Conservation (phyloP, 805 yeast genomes). For the Candida xiaguanensis region DNA sequence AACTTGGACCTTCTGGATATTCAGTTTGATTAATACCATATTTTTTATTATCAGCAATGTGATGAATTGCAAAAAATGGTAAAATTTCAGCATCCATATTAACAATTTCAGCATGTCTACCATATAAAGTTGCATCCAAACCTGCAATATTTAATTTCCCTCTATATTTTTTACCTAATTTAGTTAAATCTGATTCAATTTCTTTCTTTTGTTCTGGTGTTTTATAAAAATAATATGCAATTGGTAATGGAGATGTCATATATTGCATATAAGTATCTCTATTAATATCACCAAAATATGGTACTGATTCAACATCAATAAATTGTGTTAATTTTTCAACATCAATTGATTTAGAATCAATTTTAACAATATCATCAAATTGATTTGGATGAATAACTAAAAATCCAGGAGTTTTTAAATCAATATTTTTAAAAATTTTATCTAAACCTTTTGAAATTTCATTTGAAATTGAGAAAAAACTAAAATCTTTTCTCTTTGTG, state of each 20-base stretch:
- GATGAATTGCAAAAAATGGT: constrained; percentile 89
- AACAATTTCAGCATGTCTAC: constrained; percentile 82
- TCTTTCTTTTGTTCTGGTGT: constrained; percentile 61
- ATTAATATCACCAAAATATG: constrained; percentile 82
- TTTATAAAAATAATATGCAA: constrained; percentile 85
- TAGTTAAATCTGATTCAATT: constrained; percentile 48
- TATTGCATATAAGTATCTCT: constrained; percentile 75
- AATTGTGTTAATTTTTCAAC: constrained; percentile 43
- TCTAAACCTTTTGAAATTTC: constrained; percentile 37
- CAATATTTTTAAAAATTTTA: constrained; percentile 24
- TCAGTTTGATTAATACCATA: constrained; percentile 68
- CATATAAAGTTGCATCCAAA: constrained; percentile 74
- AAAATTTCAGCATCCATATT: constrained; percentile 75
- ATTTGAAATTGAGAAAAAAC: constrained; percentile 49
- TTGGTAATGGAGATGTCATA: constrained; percentile 68
- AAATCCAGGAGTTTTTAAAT: constrained; percentile 36
- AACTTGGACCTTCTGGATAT: constrained; percentile 43
- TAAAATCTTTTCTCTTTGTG: constrained; percentile 55
- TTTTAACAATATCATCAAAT: constrained; percentile 43
- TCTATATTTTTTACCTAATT: constrained; percentile 69
- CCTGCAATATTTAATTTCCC: constrained; percentile 86
- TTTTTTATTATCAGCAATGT: constrained; percentile 62
- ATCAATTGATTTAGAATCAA: constrained; percentile 22
- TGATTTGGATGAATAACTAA: constrained; percentile 46
- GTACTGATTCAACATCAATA: constrained; percentile 63